Conservation (phyloP, 208 protist genomes). For the Crithidia fasciculata region DNA sequence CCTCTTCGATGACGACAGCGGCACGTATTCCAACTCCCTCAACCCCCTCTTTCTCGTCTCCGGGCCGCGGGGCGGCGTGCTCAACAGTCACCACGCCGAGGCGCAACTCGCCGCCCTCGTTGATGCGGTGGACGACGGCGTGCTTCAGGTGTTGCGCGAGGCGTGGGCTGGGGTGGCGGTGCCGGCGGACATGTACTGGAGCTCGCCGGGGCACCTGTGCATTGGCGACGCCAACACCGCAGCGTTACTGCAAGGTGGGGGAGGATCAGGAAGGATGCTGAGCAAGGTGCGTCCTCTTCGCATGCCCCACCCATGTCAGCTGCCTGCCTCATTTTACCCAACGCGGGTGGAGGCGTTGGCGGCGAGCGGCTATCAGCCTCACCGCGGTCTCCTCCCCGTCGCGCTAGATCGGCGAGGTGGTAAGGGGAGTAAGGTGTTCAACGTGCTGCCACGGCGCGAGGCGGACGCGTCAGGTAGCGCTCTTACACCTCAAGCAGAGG, state of each 20-base stretch:
- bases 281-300: slow-evolving; percentile 1
- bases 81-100: slow-evolving; percentile 32
- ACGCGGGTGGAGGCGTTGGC: slow-evolving; percentile 64
- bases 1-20: slow-evolving; percentile 17
- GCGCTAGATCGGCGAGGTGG: slow-evolving; percentile 53
- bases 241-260: background rate
- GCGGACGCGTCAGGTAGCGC: background rate
- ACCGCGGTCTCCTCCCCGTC: slow-evolving; percentile 49
- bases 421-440: slow-evolving; percentile 75
- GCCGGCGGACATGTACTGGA: slow-evolving; percentile 75
- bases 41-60: slow-evolving; percentile 76
- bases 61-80: slow-evolving; percentile 54
- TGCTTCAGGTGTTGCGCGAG: slow-evolving; percentile 33
- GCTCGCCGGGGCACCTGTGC: slow-evolving; percentile 28
- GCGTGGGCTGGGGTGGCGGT: slow-evolving; percentile 60
- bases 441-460: slow-evolving; percentile 44
- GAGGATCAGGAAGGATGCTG: background rate
- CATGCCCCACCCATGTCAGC: slow-evolving; percentile 48
- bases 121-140: slow-evolving; percentile 15
- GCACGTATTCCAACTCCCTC: slow-evolving; percentile 29
- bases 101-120: slow-evolving; percentile 22
- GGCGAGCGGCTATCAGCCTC: slow-evolving; percentile 46
- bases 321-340: slow-evolving; percentile 66
- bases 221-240: background rate
- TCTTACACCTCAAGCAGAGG: background rate